These are phyloP conservation scores for Globisporangium parvum DNA, from an alignment of 352 stramenopile genomes.

Conservation along the genomic window DNA sequence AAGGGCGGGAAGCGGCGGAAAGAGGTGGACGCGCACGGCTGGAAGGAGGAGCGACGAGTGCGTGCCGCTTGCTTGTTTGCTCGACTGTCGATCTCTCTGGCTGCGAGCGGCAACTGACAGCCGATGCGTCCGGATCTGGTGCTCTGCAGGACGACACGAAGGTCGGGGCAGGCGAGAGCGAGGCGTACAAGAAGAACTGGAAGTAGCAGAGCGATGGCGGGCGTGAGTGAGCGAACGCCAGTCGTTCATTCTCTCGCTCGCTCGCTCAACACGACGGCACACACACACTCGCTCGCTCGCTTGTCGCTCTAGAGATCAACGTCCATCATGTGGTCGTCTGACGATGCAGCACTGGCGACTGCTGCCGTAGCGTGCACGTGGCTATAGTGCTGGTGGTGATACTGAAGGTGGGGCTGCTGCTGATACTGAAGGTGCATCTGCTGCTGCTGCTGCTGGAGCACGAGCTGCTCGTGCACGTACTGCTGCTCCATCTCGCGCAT, in stretches of 20 bases:
- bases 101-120: neutral
- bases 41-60: slow-evolving; percentile 63
- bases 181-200: slow-evolving; percentile 76
- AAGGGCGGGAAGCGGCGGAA: slow-evolving; percentile 67
- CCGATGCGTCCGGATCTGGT: neutral
- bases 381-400: slow-evolving; percentile 3
- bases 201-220: slow-evolving; percentile 30
- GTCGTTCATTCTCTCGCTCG: neutral
- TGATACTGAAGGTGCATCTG: slow-evolving; percentile 11
- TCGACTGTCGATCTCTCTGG: neutral
- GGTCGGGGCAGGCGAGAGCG: slow-evolving; percentile 55
- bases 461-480: slow-evolving; percentile 21
- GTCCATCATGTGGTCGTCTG: slow-evolving; percentile 59
- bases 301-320: slow-evolving; percentile 29
- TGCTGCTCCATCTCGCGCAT: slow-evolving; percentile 62
- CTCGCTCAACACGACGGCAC: slow-evolving; percentile 3
- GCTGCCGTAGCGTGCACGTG: neutral
- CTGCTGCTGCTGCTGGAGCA: slow-evolving; percentile 8
- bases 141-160: slow-evolving; percentile 40
- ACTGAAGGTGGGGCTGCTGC: slow-evolving; percentile 19
- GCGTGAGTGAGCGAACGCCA: slow-evolving; percentile 9
- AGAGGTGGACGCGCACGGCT: slow-evolving; percentile 45
- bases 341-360: slow-evolving; percentile 6
- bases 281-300: neutral
- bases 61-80: slow-evolving; percentile 2